Evolutionary conservation across 495 filamentous ascomycete species (phyloP).

Genomic region (Chaetomium fimeti): DNA sequence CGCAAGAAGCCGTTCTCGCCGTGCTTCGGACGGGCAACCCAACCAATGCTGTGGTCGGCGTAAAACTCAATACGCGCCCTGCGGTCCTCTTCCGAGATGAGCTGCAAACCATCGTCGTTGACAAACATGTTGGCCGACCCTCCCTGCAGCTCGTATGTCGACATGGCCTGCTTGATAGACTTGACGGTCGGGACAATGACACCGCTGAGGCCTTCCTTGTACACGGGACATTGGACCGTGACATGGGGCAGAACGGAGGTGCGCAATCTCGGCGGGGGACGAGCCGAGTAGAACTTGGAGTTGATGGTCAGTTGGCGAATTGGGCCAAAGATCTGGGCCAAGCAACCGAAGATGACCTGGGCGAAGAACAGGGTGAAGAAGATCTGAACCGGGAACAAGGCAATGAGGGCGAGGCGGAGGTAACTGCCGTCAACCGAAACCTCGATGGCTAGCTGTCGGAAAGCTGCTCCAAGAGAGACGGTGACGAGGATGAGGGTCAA

Average conservation of each 20-base stretch:
- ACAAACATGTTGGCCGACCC: conserved; percentile 79
- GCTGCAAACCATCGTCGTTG: conserved; percentile 76
- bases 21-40: conserved; percentile 68
- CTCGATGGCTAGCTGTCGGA: conserved; percentile 65
- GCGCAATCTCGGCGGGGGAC: conserved; percentile 57
- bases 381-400: conserved; percentile 65
- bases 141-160: conserved; percentile 76
- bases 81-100: conserved; percentile 64
- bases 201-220: conserved; percentile 65
- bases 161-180: conserved; percentile 70
- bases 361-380: conserved; percentile 79
- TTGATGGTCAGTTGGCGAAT: conserved; percentile 68
- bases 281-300: conserved; percentile 75
- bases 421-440: conserved; percentile 61
- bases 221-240: conserved; percentile 70
- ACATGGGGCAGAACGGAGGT: conserved; percentile 59
- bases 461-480: conserved; percentile 64
- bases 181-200: conserved; percentile 68
- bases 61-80: conserved; percentile 65
- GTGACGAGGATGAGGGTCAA: conserved; percentile 62
- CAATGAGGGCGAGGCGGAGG: conserved; percentile 59
- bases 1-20: conserved; percentile 62
- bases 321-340: conserved; percentile 72
- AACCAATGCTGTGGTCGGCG: conserved; percentile 73
- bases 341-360: conserved; percentile 70